Base-by-base conservation (phyloP, 2,329 filamentous ascomycete species). In the Mycosphaerella sp. region DNA sequence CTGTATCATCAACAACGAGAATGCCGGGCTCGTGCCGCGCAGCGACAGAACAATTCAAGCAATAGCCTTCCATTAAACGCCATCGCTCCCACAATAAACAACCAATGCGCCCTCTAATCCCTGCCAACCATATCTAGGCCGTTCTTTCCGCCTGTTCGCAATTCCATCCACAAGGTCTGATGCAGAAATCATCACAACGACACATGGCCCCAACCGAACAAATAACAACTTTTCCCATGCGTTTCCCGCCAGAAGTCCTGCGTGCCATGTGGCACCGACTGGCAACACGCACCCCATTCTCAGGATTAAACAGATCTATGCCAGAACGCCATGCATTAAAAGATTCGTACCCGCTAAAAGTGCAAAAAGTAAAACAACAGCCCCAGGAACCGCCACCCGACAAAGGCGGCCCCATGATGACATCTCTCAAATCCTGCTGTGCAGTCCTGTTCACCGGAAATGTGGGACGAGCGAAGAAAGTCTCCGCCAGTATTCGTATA, bases 331-430 rank as follows among this genome's bases (percentile, higher is more conserved):
- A 45, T 55, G 51, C 58, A 51, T 32, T 50, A 49, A 54, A 54
- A 54, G 52, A 17, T 40, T 45, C 36, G 44, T 55, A 51, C 45
- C 47, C 58, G 60, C 60, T 62, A 59, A 50, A 59, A 61, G 58
- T 58, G 60, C 60, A 62, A 57, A 2, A 34, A 56, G 36, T 54
- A 52, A 57, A 60, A 60, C 51, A 62, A 53, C 48, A 45, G 34
- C 46, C 41, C 17, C 11, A 26, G 5, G 26, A 29, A 23, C 11
- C 17, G 8, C 17, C 17, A 29, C 8, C 42, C 17, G 10, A 26
- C 17, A 44, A 21, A 23, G 23, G 42, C 42, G 21, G 23, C 11
- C 10, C 31, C 21, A 17, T 45, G 40, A 51, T 32, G 26, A 36
- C 41, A 39, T 29, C 48, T 34, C 31, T 41, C 48, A 44, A 29